Evolutionary conservation across 345 rosid genomes (phyloP).

Genomic region (Acer yangbiense): DNA sequence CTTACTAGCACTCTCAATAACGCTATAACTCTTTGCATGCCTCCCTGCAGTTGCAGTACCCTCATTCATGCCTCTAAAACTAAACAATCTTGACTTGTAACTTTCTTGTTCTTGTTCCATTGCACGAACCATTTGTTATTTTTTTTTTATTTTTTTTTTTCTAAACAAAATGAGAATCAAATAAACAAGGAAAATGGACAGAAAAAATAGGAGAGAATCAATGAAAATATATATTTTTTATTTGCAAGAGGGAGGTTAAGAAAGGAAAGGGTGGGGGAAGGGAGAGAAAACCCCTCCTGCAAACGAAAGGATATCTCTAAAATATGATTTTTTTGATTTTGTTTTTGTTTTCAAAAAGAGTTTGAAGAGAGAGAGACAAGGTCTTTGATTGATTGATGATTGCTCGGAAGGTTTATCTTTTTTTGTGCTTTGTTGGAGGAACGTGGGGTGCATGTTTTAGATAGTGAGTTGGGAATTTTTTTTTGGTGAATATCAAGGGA

Average conservation of each 20-base stretch:
- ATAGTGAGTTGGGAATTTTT: slow-evolving; percentile 24
- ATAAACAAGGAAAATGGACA: not conserved
- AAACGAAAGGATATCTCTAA: slow-evolving; percentile 9
- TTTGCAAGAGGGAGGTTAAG: slow-evolving; percentile 8
- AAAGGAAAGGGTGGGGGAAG: not conserved
- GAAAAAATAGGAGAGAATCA: not conserved
- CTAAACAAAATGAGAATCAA: not conserved
- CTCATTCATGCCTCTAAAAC: slow-evolving; percentile 60
- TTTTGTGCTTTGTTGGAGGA: slow-evolving; percentile 22
- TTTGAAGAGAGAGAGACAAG: slow-evolving; percentile 1
- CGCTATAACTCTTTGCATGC: slow-evolving; percentile 53
- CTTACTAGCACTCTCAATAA: slow-evolving; percentile 31
- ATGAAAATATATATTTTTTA: not conserved
- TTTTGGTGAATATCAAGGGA: no score
- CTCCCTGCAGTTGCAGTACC: slow-evolving; percentile 18
- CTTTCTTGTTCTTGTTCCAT: slow-evolving; percentile 63
- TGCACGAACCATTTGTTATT: slow-evolving; percentile 49
- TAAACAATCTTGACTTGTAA: slow-evolving; percentile 54
- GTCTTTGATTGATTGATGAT: not conserved
- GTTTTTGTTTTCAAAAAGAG: slow-evolving; percentile 2
- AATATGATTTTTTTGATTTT: not conserved
- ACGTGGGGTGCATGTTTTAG: slow-evolving; percentile 63
- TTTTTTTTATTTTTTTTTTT: not conserved
- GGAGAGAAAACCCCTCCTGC: slow-evolving; percentile 16
- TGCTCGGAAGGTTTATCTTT: not conserved